Conservation (phyloP, 768 basidiomycete species). For the Grammothele lineata region DNA sequence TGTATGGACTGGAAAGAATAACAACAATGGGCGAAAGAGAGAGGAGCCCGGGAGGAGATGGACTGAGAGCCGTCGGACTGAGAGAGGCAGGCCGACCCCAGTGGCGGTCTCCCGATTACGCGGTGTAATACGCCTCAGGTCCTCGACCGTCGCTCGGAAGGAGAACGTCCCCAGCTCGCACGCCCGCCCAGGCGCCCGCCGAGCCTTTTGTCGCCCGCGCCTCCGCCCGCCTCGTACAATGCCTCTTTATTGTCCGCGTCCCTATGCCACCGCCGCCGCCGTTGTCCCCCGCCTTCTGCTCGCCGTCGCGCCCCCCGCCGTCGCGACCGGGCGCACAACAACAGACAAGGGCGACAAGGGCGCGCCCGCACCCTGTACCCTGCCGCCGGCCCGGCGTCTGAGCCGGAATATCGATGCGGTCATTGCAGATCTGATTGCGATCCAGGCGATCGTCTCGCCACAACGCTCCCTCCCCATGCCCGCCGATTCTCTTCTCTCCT, state of each 20-base stretch:
- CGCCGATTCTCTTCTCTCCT: no score
- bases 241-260: no score
- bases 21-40: slow-evolving; percentile 26
- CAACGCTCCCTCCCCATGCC: slow-evolving; percentile 8
- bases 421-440: slow-evolving; percentile 18
- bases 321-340: no score
- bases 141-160: no score
- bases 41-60: slow-evolving; percentile 3
- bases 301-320: no score
- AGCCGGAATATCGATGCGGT: slow-evolving; percentile 12
- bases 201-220: not conserved
- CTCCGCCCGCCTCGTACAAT: not conserved
- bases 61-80: no score
- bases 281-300: no score
- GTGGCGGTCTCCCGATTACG: slow-evolving; percentile 26
- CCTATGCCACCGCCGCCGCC: no score
- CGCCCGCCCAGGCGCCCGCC: slow-evolving; percentile 17
- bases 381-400: not conserved
- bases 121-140: no score
- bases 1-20: slow-evolving; percentile 16
- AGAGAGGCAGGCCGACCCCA: slow-evolving; percentile 18
- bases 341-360: no score
- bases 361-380: slow-evolving; percentile 10
- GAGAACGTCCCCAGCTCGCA: slow-evolving; percentile 6
- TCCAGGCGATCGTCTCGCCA: slow-evolving; percentile 10